Conservation (phyloP, 768 basidiomycete species). For the Galerina marginata region DNA sequence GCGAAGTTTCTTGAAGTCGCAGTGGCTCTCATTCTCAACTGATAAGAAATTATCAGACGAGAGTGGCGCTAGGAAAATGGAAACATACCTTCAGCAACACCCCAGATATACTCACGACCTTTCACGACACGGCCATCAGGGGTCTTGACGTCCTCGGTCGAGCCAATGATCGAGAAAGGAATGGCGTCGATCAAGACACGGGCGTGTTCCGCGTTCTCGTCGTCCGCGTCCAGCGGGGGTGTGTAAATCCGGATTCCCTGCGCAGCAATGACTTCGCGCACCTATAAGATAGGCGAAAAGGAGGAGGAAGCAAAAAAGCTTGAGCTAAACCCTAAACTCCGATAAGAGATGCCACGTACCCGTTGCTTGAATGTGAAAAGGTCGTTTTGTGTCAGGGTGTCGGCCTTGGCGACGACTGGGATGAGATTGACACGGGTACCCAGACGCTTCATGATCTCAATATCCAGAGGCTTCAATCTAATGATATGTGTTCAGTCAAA, state of each 20-base stretch:
- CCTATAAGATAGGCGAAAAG: constrained; percentile 43
- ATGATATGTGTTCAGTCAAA: constrained; percentile 2
- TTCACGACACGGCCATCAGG: constrained; percentile 92
- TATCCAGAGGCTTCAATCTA: constrained; percentile 95
- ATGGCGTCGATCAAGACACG: constrained; percentile 88
- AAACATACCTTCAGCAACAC: constrained; percentile 92
- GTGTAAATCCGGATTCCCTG: constrained; percentile 96
- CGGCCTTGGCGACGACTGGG: constrained; percentile 96
- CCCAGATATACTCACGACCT: constrained; percentile 98
- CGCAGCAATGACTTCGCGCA: constrained; percentile 87
- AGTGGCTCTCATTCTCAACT: constrained; percentile 99
- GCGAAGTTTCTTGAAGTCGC: constrained; percentile 98
- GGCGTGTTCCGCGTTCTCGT: constrained; percentile 87
- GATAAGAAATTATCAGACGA: constrained; percentile 7
- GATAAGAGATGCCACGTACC: constrained; percentile 51
- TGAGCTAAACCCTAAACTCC: constrained; percentile 13
- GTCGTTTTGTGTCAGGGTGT: constrained; percentile 95
- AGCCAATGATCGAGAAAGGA: constrained; percentile 99
- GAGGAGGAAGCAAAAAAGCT: constrained; percentile 17
- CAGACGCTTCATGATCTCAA: constrained; percentile 99
- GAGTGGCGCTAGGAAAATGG: background rate
- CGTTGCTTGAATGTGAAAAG: constrained; percentile 91
- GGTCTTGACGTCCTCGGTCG: constrained; percentile 92
- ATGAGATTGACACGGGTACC: constrained; percentile 98
- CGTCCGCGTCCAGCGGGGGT: constrained; percentile 90